Base-by-base conservation (phyloP, 1,139 yeast genomes). In the Eremothecium gossypii region DNA sequence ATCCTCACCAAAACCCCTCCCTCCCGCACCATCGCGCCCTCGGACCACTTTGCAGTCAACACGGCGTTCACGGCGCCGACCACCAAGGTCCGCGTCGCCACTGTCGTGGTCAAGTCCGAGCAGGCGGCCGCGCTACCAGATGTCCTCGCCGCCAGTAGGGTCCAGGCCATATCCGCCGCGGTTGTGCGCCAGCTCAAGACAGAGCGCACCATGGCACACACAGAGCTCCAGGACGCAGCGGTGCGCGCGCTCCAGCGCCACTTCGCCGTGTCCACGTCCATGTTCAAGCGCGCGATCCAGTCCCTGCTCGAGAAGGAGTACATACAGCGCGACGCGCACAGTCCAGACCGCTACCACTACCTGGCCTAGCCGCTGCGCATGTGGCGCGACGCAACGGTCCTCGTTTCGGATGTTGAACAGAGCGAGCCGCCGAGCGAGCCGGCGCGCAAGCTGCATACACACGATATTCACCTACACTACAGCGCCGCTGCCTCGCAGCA, bases 111-210 rank as follows among this genome's bases (percentile, higher is more conserved):
- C 31, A 58, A 54, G 33, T 45, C 52, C 10, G 60, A 56, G 34
- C 60, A 47, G 61, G 68, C 28, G 6, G 5, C 35, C 6, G 12
- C 35, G n/a, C 43, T 5, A 17, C 33, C 37, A 8, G 14, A 38
- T n/a, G 23, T 28, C 10, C 35, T 30, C 36, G 50, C 41, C 32
- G 60, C 64, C 27, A 33, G 38, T 7, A 28, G 49, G 9, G 30
- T 27, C 26, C 31, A 26, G 23, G 34, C 30, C 23, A 27, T 84
- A 2, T 93, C 85, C 55, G 96, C 97, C 0, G 94, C 95, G 0
- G 76, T 89, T 44, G 95, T 89, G 2, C 71, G 97, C 42, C 76
- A 83, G 8, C 81, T 91, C 91, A 91, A 91, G 60, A 73, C 84
- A 1, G 68, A 89, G 30, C 80, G 79, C 53, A 63, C 71, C 0